Conservation (phyloP, 2,329 filamentous ascomycete genomes). For the Trichoderma oligosporum region DNA sequence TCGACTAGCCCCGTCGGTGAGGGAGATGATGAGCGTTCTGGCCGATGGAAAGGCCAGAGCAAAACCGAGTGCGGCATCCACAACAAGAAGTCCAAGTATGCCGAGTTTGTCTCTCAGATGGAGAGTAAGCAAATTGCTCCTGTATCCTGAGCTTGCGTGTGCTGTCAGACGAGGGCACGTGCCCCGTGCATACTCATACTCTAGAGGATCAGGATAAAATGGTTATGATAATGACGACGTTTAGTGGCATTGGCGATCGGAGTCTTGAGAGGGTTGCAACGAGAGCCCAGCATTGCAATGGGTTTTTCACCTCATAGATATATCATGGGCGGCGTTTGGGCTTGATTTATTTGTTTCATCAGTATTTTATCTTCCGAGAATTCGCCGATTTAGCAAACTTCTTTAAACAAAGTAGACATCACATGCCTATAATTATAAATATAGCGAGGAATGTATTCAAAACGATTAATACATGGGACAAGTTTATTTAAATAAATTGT, state of each 20-base stretch:
- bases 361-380: not conserved
- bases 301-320: constrained; percentile 2
- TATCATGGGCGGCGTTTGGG: constrained; percentile 17
- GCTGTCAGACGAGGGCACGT: not conserved
- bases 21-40: constrained; percentile 91
- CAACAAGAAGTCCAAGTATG: constrained; percentile 93
- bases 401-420: not conserved
- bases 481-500: not conserved
- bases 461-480: not conserved
- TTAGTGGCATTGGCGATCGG: constrained; percentile 13
- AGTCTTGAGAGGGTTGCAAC: constrained; percentile 13
- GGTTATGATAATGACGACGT: constrained; percentile 13
- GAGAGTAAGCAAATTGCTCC: constrained; percentile 54
- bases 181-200: too few species aligned
- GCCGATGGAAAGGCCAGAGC: constrained; percentile 90
- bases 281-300: not conserved
- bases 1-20: constrained; percentile 86
- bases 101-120: constrained; percentile 73
- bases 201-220: not conserved
- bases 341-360: not conserved
- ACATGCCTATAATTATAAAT: constrained; percentile 1
- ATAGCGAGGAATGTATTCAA: not conserved
- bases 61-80: constrained; percentile 99
- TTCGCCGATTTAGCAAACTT: constrained; percentile 1
- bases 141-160: constrained; percentile 23